phyloP scores from a whole-genome alignment of 2,329 filamentous ascomycete genomes.

The Penicillium sp. region DNA sequence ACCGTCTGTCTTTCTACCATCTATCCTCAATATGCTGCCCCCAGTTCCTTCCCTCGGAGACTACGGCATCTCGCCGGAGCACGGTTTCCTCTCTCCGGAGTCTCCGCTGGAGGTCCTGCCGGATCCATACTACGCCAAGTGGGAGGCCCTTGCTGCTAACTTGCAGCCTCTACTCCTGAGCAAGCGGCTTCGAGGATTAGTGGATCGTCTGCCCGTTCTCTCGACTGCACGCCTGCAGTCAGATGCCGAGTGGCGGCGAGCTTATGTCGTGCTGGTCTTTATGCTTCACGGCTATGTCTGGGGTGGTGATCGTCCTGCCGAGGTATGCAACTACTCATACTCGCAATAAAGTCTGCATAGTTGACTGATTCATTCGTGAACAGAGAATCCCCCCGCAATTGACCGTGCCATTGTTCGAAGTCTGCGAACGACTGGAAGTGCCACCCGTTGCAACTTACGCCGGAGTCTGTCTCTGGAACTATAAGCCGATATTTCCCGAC shows the following conservation, averaged over 20 bases:
- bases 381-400: slow-evolving; percentile 73
- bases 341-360: neutral
- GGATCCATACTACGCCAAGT: slow-evolving; percentile 89
- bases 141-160: slow-evolving; percentile 84
- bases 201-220: slow-evolving; percentile 79
- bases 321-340: slow-evolving; percentile 51
- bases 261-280: slow-evolving; percentile 75
- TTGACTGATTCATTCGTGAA: slow-evolving; percentile 2
- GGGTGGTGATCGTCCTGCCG: slow-evolving; percentile 72
- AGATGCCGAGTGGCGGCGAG: slow-evolving; percentile 86
- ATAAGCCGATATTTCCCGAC: slow-evolving; percentile 81
- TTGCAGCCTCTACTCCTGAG: slow-evolving; percentile 84
- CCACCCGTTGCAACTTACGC: slow-evolving; percentile 94
- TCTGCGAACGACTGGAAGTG: slow-evolving; percentile 76
- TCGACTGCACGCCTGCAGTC: slow-evolving; percentile 77
- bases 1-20: neutral
- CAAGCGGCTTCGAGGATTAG: slow-evolving; percentile 73
- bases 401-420: slow-evolving; percentile 74
- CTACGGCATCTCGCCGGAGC: slow-evolving; percentile 64
- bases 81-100: slow-evolving; percentile 85
- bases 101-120: slow-evolving; percentile 76
- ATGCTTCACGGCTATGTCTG: slow-evolving; percentile 85
- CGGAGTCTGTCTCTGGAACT: slow-evolving; percentile 92
- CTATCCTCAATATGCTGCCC: slow-evolving; percentile 40
- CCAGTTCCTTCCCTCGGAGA: slow-evolving; percentile 59